Percentiles rank a stretch among this genome's conserved stretches.
Evolutionary conservation across 164 flowering plant species (phyloP).

Genomic region (Magnolia changhungtana): DNA sequence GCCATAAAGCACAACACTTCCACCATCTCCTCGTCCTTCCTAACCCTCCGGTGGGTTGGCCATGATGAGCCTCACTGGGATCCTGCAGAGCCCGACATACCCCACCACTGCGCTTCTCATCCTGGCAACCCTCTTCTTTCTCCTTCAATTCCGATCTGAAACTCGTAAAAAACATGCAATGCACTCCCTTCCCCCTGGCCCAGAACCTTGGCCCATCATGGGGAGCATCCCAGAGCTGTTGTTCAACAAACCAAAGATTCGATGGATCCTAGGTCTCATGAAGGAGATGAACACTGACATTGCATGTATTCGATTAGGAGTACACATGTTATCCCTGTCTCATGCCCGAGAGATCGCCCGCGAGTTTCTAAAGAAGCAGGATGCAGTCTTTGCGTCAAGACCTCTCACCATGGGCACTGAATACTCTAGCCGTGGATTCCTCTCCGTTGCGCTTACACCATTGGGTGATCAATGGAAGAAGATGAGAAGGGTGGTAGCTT

Average conservation of each 20-base stretch:
- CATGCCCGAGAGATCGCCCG: slow-evolving; percentile 23
- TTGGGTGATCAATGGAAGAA: slow-evolving; percentile 40
- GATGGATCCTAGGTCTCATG: slow-evolving; percentile 24
- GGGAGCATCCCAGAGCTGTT: slow-evolving; percentile 23
- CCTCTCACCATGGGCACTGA: slow-evolving; percentile 26
- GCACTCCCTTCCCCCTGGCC: slow-evolving; percentile 30
- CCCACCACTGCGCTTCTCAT: no score
- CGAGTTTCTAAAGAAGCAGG: slow-evolving; percentile 32
- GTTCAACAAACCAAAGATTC: slow-evolving; percentile 20
- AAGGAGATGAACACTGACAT: slow-evolving; percentile 21
- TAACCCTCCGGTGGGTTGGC: neutral
- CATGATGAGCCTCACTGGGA: neutral
- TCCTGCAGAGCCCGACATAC: no score
- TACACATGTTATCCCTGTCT: slow-evolving; percentile 28
- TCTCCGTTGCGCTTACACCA: slow-evolving; percentile 19
- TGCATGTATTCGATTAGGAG: slow-evolving; percentile 22
- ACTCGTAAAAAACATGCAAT: no score
- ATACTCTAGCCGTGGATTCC: slow-evolving; percentile 26
- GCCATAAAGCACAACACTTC: neutral
- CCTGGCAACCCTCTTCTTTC: no score
- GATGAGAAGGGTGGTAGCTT: slow-evolving; percentile 30
- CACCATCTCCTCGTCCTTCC: neutral
- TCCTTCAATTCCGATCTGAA: no score
- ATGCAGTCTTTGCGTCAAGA: slow-evolving; percentile 26
- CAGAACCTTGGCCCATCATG: slow-evolving; percentile 27